Percentiles rank a stretch among this genome's conserved stretches.
phyloP scores from a whole-genome alignment of 257 asterid genomes.

The Solanum neorickii region DNA sequence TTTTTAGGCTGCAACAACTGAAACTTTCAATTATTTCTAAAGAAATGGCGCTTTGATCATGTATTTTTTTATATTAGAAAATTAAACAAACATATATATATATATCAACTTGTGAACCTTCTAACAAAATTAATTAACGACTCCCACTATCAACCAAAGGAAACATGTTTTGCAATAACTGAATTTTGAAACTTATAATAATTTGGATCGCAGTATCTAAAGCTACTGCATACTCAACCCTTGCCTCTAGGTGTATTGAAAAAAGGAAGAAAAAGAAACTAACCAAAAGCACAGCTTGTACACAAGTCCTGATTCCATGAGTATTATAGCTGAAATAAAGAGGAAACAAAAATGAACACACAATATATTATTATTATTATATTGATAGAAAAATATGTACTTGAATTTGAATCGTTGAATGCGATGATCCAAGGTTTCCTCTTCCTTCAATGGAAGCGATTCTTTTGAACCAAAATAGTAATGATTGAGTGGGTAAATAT shows the following conservation, averaged over 20 bases:
- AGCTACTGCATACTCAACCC: background rate
- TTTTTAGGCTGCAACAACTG: background rate
- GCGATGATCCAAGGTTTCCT: slow-evolving; percentile 61
- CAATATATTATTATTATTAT: background rate
- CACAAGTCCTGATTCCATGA: slow-evolving; percentile 65
- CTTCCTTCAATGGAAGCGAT: slow-evolving; percentile 33
- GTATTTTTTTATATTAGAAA: background rate
- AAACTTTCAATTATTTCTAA: background rate
- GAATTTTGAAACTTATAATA: background rate
- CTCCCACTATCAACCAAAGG: background rate
- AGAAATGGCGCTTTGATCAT: background rate
- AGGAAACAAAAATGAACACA: background rate
- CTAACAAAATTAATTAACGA: too few relatives aligned
- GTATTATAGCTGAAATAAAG: slow-evolving; percentile 56
- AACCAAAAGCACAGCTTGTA: slow-evolving; percentile 79
- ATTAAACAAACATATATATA: too few relatives aligned
- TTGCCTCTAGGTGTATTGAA: background rate
- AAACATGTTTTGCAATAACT: background rate
- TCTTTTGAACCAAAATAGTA: slow-evolving; percentile 79
- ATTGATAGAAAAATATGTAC: slow-evolving; percentile 13
- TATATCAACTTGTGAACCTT: background rate
- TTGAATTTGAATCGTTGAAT: slow-evolving; percentile 60
- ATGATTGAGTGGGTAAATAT: slow-evolving; percentile 63
- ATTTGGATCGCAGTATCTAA: background rate
- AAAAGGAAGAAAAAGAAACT: slow-evolving; percentile 4